Base-by-base conservation (phyloP, 225 moss, liverwort and hornwort species). In the Sphagnum tenellum region DNA sequence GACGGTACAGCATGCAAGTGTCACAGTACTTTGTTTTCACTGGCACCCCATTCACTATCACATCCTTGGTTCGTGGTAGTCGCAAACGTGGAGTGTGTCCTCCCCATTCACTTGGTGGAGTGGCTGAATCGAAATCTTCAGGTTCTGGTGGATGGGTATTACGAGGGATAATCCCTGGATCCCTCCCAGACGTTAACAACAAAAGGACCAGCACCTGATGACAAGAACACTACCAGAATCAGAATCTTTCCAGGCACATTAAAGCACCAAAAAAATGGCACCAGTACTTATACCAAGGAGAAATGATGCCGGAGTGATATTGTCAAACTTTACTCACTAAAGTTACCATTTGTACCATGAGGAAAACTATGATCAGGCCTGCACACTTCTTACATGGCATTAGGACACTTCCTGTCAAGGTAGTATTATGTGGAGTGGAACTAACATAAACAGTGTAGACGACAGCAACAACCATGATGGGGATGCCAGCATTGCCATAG, bases 11-110 rank as follows among this genome's bases (percentile, higher is more conserved):
- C 92, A 92, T 92, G 87, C 96, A 98, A 5, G 96, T 98, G 70
- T 98, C 96, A 67, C 96, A 98, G 72, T 98, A 98, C 71, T 98
- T 98, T 3, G 90, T 92, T 64, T 98, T 98, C 61, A 98, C 92
- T 0, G 75, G 4, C 12, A 92, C 88, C 5, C 90, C 90, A 64
- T 98, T 92, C 62, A 98, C 92, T 0, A 86, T 74, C 45, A 96
- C 92, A 62, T 96, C 96, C 76, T 92, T 96, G 0, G 96, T 96
- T 61, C 96, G 90, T 44, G 92, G 90, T 62, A 98, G 63, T 14
- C 96, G 81, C 1, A 81, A 64, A 47, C 90, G 88, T 12, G 88
- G 95, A 29, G 92, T 92, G 51, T 92, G 88, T 3, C 87, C 89
- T n/a, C 69, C 89, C 96, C 92, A 90, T 5, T 76, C 90, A 4